Evolutionary conservation across 768 basidiomycete species (phyloP).

Genomic region (Suillus luteus): DNA sequence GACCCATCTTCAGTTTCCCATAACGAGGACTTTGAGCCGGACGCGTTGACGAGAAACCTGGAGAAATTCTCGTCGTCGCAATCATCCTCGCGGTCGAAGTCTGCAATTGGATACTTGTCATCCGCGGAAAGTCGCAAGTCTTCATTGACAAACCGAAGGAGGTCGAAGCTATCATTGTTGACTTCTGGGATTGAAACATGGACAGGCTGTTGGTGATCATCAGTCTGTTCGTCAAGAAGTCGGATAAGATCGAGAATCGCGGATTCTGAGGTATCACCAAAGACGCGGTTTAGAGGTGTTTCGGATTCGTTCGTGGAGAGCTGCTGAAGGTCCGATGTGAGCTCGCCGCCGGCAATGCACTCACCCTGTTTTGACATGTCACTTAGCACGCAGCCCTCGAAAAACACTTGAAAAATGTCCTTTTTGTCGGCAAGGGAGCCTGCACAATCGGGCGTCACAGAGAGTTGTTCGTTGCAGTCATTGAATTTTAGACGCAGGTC

Average conservation of each 20-base stretch:
- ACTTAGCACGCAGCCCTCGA: not conserved
- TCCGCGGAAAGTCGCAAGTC: not conserved
- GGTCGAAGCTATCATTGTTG: not conserved
- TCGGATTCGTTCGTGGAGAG: not conserved
- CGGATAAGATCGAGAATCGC: constrained; percentile 5
- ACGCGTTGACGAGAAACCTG: not conserved
- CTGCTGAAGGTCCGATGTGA: constrained; percentile 1
- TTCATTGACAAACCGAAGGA: constrained; percentile 3
- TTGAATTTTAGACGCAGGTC: not conserved
- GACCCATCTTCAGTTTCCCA: not conserved
- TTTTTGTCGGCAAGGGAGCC: not conserved
- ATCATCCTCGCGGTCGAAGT: not conserved
- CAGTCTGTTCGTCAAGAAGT: constrained; percentile 3
- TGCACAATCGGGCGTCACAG: not conserved
- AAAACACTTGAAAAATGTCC: not conserved
- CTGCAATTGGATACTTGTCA: not conserved
- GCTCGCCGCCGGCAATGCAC: not conserved
- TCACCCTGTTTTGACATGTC: not conserved
- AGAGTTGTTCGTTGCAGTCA: not conserved
- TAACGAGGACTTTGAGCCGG: not conserved
- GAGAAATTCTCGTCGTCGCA: not conserved
- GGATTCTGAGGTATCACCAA: not conserved
- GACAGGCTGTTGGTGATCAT: not conserved
- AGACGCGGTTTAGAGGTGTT: not conserved
- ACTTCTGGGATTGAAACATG: not conserved